Evolutionary conservation across 306 rosid species (phyloP), one percentile per base, ranked within the genome.

Genomic region (Acacia crassicarpa): DNA sequence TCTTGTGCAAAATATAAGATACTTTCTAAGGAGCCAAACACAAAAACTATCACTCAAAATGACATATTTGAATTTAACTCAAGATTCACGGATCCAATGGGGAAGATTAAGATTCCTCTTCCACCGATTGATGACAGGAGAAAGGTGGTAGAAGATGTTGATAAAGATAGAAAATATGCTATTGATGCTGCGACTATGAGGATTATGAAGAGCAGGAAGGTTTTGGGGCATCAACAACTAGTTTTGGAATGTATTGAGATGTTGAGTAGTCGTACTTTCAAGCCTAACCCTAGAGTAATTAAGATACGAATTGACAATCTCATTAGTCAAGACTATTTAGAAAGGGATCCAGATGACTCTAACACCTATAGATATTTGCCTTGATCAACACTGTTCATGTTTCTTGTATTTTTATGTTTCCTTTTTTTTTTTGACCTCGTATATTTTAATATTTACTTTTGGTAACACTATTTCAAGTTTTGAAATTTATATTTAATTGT

Each of bases 111-210:
- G 59, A 53, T 53, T 9, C 59, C 22, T 6, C 22, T 86, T 2
- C 85, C 87, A 80, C 88, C 87, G 76, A 81, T 85, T 0, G 91
- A 90, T 78, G 82, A 83, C 75, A 84, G 85, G 89, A 86, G 90
- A 81, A 88, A 91, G 78, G 87, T 90, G 25, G 88, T 16, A 19
- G 23, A 53, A 20, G 59, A 53, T 17, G 59, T 53, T 17, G 23
- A 53, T 11, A 53, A 6, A 53, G 59, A 53, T 8, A 17, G 59
- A n/a, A 86, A 85, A 91, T 90, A 84, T 61, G 90, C 91, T 33
- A 88, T 90, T 14, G 94, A 90, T 80, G 91, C 91, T 78, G 89
- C 91, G 1, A 81, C 88, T 17, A 91, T 86, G 67, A 87, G 94
- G 46, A 90, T 90, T 14, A 90, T 90, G 94, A 90, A 90, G 77